Percentiles rank a stretch among this genome's conserved stretches.
These are phyloP conservation scores for Apiospora pterosperma DNA, from an alignment of 2,329 filamentous ascomycete genomes.

Conservation along the genomic window DNA sequence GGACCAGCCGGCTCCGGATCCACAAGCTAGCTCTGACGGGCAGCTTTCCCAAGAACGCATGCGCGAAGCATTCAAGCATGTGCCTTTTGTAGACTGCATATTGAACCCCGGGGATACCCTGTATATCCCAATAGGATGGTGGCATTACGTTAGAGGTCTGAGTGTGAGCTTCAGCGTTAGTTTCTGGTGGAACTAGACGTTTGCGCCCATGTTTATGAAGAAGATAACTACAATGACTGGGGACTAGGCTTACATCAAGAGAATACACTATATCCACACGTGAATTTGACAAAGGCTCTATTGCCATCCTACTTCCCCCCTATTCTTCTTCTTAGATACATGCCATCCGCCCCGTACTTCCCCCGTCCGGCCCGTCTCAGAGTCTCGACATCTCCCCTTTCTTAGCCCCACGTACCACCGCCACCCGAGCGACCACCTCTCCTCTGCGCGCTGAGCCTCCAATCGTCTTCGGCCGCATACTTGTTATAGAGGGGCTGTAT, in stretches of 20 bases:
- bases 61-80: conserved; percentile 44
- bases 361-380: no score
- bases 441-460: conserved; percentile 85
- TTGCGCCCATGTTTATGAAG: no score
- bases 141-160: conserved; percentile 91
- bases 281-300: no score
- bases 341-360: no score
- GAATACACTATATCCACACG: no score
- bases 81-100: conserved; percentile 73
- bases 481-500: conserved; percentile 95
- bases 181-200: conserved; percentile 82
- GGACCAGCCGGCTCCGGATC: conserved; percentile 34
- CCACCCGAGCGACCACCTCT: conserved; percentile 80
- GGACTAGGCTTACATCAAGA: no score
- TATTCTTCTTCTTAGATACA: no score
- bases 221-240: no score
- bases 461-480: conserved; percentile 89
- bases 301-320: no score
- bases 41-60: conserved; percentile 18
- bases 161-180: conserved; percentile 90
- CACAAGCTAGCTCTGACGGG: conserved; percentile 2
- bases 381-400: no score
- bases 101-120: conserved; percentile 78
- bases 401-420: conserved; percentile 85
- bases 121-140: conserved; percentile 93